phyloP scores from a whole-genome alignment of 2,329 filamentous ascomycete species.

The Aureobasidium sp. region DNA sequence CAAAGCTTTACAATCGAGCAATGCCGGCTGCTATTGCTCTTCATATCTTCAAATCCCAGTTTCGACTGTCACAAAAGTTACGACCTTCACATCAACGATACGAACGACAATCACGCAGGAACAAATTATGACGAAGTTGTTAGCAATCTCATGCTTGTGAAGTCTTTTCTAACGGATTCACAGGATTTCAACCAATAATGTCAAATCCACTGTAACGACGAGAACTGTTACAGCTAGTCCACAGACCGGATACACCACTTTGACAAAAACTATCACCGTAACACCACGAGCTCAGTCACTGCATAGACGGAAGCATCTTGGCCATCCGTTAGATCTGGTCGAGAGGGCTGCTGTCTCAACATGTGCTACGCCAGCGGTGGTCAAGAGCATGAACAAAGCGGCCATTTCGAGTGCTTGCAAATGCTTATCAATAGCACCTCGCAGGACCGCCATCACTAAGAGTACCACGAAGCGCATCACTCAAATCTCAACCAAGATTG shows the following conservation, averaged over 20 bases:
- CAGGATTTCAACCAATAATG: neutral
- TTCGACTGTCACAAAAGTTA: neutral
- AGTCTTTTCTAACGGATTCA: neutral
- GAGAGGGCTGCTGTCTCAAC: neutral
- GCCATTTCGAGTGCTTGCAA: slow-evolving; percentile 6
- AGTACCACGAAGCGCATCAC: neutral
- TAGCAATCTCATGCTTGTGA: neutral
- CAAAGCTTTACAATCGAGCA: neutral
- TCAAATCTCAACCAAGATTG: neutral
- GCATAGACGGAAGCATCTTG: neutral
- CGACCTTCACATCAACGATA: neutral
- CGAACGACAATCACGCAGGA: neutral
- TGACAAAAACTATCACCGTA: neutral
- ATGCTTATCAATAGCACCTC: neutral
- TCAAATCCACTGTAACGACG: neutral
- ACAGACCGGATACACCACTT: neutral
- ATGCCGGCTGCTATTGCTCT: slow-evolving; percentile 3
- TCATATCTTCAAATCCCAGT: neutral
- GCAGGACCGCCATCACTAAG: neutral
- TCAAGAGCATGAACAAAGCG: neutral
- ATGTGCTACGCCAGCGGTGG: neutral
- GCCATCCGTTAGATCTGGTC: neutral
- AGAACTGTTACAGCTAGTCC: neutral
- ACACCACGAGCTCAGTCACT: neutral
- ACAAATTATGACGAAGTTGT: neutral